Base-by-base conservation (phyloP, 2,329 filamentous ascomycete genomes). In the Cryphonectria carpinicola region DNA sequence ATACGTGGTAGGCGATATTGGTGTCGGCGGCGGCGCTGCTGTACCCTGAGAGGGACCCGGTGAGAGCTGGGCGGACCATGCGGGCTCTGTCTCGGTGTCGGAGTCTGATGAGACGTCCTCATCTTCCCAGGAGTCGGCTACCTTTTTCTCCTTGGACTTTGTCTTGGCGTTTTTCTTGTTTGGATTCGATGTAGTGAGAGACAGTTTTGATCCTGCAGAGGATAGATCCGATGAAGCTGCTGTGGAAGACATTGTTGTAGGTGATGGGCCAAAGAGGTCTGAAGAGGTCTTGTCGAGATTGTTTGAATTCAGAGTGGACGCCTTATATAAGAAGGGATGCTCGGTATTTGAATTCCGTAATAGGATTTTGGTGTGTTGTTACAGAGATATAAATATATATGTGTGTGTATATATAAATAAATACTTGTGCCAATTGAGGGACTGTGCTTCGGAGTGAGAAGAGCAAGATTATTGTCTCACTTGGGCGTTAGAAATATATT, bases 91-190 rank as follows among this genome's bases (percentile, higher is more conserved):
- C 76, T 76, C 75, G 28, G 78, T 76, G 70, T 84, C 83, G 17
- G 84, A 82, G 22, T 80, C 80, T 8, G 84, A 81, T 25, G 82
- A 84, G 46, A 84, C 80, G 43, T 86, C 85, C 69, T 92, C 92
- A 76, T 96, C 91, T 81, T 94, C 92, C 92, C 92, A 95, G 60
- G 90, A 93, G 74, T 94, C 92, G 67, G 86, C 88, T 28, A 92
- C 82, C n/a, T 72, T 74, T 68, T 80, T 75, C 73, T 82, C 83
- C 70, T 82, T 82, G n/a, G 74, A 56, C 69, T 77, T 78, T 39
- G 65, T 8, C 65, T 78, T 78, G 63, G 73, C n/a, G 25, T 65
- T 69, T 22, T 74, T 58, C 56, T 76, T 76, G 52, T 76, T 75
- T 52, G 65, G 63, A 39, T 49, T 70, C 19, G 74, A 41, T 66